phyloP scores from a whole-genome alignment of 768 basidiomycete genomes.

The Dacryopinax spathularia region DNA sequence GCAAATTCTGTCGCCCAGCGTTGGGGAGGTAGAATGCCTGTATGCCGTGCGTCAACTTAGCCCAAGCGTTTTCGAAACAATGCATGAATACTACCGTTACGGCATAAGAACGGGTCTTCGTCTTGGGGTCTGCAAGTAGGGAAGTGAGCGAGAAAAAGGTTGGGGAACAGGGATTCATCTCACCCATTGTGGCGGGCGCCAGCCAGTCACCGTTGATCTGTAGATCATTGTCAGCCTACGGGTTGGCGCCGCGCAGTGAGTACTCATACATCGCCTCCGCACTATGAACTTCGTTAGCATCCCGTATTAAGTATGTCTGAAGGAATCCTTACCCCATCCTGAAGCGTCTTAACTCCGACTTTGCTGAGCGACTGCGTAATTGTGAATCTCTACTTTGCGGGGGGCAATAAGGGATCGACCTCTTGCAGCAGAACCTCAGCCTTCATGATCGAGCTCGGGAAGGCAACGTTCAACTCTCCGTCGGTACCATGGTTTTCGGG shows the following conservation, averaged over 20 bases:
- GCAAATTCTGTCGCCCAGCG: slow-evolving; percentile 18
- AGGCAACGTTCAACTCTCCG: neutral
- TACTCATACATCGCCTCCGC: slow-evolving; percentile 10
- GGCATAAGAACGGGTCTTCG: slow-evolving; percentile 20
- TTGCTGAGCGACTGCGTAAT: neutral
- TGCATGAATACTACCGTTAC: slow-evolving; percentile 18
- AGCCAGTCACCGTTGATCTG: slow-evolving; percentile 8
- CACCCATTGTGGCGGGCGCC: slow-evolving; percentile 3
- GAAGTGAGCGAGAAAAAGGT: slow-evolving; percentile 15
- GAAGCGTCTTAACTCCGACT: neutral
- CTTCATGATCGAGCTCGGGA: neutral
- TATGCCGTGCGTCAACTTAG: neutral
- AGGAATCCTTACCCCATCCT: neutral
- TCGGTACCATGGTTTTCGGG: neutral
- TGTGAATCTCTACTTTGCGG: neutral
- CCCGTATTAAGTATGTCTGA: neutral
- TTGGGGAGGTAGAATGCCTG: slow-evolving; percentile 20
- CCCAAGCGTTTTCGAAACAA: neutral
- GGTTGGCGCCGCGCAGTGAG: slow-evolving; percentile 5
- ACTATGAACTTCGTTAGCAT: neutral
- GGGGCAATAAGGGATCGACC: neutral
- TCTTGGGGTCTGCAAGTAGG: slow-evolving; percentile 18
- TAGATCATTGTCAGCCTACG: slow-evolving; percentile 6
- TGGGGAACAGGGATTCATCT: slow-evolving; percentile 13
- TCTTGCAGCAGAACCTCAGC: neutral